Conservation (phyloP, 2,329 filamentous ascomycete species). For the Trichophyton simii region DNA sequence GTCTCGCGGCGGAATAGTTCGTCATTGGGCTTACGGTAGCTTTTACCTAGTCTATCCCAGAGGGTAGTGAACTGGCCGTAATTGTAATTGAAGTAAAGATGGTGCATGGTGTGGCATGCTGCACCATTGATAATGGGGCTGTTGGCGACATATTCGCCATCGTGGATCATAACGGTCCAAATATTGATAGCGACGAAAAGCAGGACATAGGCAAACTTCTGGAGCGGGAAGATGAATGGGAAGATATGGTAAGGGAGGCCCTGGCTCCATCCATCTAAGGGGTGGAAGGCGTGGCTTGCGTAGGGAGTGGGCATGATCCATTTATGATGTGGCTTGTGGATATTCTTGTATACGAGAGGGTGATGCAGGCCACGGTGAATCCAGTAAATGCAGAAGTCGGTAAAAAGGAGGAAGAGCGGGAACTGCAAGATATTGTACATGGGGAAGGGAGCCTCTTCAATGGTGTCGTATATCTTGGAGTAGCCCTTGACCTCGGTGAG, state of each 20-base stretch:
- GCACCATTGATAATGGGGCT: slow-evolving; percentile 87
- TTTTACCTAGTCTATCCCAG: slow-evolving; percentile 79
- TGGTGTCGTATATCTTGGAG: slow-evolving; percentile 75
- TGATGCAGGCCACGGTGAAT: slow-evolving; percentile 80
- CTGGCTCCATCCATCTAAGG: slow-evolving; percentile 79
- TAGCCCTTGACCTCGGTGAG: slow-evolving; percentile 71
- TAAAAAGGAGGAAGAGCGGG: slow-evolving; percentile 76
- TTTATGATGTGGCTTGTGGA: slow-evolving; percentile 98
- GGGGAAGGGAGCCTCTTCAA: slow-evolving; percentile 58
- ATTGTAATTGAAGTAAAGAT: slow-evolving; percentile 79
- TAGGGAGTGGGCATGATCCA: slow-evolving; percentile 98
- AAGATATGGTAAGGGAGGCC: slow-evolving; percentile 86
- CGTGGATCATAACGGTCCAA: slow-evolving; percentile 93
- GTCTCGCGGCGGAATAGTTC: slow-evolving; percentile 73
- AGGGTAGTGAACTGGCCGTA: slow-evolving; percentile 90
- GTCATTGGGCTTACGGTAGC: slow-evolving; percentile 73
- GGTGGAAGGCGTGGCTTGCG: slow-evolving; percentile 89
- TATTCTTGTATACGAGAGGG: slow-evolving; percentile 65
- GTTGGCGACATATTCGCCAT: slow-evolving; percentile 87
- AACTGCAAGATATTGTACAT: slow-evolving; percentile 77
- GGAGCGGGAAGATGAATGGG: slow-evolving; percentile 81
- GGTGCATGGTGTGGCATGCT: slow-evolving; percentile 87
- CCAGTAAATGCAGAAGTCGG: slow-evolving; percentile 83
- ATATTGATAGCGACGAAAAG: slow-evolving; percentile 90
- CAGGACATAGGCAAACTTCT: slow-evolving; percentile 75